These are phyloP conservation scores for Anisogramma anomala DNA, from an alignment of 2,329 filamentous ascomycete species.

Conservation along the genomic window DNA sequence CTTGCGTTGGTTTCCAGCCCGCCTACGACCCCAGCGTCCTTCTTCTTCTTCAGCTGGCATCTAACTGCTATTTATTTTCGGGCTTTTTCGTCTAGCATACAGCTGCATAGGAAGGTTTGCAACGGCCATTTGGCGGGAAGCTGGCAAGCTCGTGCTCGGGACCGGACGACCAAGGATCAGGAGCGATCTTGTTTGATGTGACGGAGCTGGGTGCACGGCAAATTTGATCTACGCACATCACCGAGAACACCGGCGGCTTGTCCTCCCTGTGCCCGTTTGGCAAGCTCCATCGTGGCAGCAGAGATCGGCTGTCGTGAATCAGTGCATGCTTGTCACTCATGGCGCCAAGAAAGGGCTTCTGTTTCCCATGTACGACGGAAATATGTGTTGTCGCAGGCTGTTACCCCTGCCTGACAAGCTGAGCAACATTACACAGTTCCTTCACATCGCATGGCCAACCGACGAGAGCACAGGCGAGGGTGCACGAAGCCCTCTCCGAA, in stretches of 20 bases:
- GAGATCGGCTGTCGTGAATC: conserved; percentile 9
- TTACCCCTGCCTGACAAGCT: conserved; percentile 12
- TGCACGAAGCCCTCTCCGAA: background rate
- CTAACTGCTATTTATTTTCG: conserved; percentile 1
- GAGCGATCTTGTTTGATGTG: conserved; percentile 7
- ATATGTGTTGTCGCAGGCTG: conserved; percentile 4
- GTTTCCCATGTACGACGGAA: conserved; percentile 4
- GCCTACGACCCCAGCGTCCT: background rate
- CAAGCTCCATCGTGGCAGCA: conserved; percentile 2
- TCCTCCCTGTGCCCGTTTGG: conserved; percentile 1
- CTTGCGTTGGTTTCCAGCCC: background rate
- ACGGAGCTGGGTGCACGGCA: conserved; percentile 6
- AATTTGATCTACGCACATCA: conserved; percentile 6
- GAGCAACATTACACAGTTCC: conserved; percentile 7
- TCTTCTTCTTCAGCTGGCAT: background rate
- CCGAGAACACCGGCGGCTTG: conserved; percentile 6
- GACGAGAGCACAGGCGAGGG: conserved; percentile 2
- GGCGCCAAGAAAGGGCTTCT: background rate
- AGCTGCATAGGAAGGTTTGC: too few relatives aligned
- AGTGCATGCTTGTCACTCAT: conserved; percentile 1
- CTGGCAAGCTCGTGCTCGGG: too few relatives aligned
- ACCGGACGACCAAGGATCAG: background rate
- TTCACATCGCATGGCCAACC: conserved; percentile 6
- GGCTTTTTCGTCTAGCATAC: background rate
- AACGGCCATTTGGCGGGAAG: too few relatives aligned